phyloP scores from a whole-genome alignment of 495 filamentous ascomycete species.

The Physcia stellaris region DNA sequence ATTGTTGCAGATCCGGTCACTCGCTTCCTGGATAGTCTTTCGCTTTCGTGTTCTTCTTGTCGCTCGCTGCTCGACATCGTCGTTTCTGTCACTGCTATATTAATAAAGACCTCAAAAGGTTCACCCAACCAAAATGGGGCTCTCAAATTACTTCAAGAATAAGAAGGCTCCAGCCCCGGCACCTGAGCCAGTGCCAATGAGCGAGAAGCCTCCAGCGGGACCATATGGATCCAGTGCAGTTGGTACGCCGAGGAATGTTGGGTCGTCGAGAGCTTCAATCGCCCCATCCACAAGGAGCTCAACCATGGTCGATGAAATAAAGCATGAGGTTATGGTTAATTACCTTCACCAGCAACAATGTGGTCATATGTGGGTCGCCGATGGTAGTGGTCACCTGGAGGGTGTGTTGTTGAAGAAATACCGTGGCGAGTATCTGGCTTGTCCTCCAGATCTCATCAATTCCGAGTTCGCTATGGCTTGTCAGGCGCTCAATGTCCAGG shows the following conservation, averaged over 20 bases:
- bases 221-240: not conserved
- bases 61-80: too few species aligned
- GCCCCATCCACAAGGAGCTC: conserved; percentile 38
- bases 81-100: too few species aligned
- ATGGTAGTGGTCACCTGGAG: conserved; percentile 49
- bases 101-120: too few species aligned
- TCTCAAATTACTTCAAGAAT: conserved; percentile 47
- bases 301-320: conserved; percentile 57
- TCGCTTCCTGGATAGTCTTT: too few species aligned
- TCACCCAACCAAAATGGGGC: too few species aligned
- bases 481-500: conserved; percentile 54
- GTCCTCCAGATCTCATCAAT: conserved; percentile 43
- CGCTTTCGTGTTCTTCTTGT: too few species aligned
- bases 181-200: conserved; percentile 2
- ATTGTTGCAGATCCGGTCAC: too few species aligned
- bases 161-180: conserved; percentile 25
- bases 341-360: conserved; percentile 70
- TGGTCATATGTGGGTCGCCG: conserved; percentile 53
- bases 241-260: conserved; percentile 20
- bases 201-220: conserved; percentile 1
- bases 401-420: conserved; percentile 57
- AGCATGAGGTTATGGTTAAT: conserved; percentile 74
- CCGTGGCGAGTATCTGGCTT: conserved; percentile 53
- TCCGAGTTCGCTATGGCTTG: conserved; percentile 43
- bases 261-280: conserved; percentile 37